Evolutionary conservation across 2,329 filamentous ascomycete species (phyloP), one percentile per base, ranked within the genome.

Genomic region (Trichoderma simmonsii): DNA sequence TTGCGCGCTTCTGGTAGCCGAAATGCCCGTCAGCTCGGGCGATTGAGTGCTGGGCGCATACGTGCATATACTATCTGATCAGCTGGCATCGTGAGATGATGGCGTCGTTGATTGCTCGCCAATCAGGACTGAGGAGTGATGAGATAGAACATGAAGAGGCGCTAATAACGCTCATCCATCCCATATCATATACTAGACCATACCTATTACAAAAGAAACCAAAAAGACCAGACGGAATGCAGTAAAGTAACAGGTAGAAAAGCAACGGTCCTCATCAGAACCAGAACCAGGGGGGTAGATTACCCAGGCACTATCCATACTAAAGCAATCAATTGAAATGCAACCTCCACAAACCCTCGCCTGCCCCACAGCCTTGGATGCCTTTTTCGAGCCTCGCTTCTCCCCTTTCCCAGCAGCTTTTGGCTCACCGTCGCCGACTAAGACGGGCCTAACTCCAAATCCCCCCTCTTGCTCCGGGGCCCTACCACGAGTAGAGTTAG

Each of bases 391-490:
- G 57, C 36, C 64, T 73, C 66, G 54, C 72, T 65, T 71, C 66
- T 75, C 73, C 69, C 69, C 67, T 70, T 66, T 30, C 56, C 34
- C 28, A 32, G 62, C 56, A 28, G 24, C 21, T 21, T 12, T 57
- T 54, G 28, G 57, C 66, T 70, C 57, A 36, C 39, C 57, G 30
- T 54, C 66, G 39, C 7, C 54, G 30, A 60, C 39, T 65, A 62
- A 62, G 11, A 60, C 65, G 26, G 56, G 66, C 66, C 39, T 54
- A 61, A 61, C 57, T 26, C 56, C 66, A 36, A 54, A 54, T 14
- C 48, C 56, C 66, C 66, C 66, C 60, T 60, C 56, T 60, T 56
- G 57, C 65, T 54, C 48, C 64, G 64, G 64, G 64, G 51, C 64
- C 64, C 24, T 67, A 67, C 24, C 51, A 28, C 63, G 48, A 67